Percentiles rank a stretch among this genome's conserved stretches.
Evolutionary conservation across 2,329 filamentous ascomycete species (phyloP).

Genomic region (Dactylellina parvicollis): DNA sequence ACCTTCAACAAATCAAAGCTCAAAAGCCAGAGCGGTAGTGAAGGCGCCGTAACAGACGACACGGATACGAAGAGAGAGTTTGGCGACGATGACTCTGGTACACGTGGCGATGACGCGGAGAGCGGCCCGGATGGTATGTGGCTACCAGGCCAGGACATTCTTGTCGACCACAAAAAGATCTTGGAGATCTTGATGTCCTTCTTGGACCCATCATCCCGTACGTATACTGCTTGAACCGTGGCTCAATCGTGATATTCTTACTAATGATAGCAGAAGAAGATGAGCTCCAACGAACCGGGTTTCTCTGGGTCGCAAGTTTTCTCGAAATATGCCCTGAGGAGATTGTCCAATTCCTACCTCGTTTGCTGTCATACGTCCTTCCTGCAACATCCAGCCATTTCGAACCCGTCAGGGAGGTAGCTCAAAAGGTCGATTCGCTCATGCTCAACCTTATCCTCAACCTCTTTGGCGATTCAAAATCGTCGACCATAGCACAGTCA

Average conservation of each 20-base stretch:
- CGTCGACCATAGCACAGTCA: background rate
- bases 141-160: conserved; percentile 96
- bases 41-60: conserved; percentile 66
- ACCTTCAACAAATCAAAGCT: conserved; percentile 74
- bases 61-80: conserved; percentile 64
- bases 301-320: conserved; percentile 95
- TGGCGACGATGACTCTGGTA: conserved; percentile 67
- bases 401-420: conserved; percentile 86
- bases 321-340: conserved; percentile 98
- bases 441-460: conserved; percentile 90
- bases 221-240: conserved; percentile 57
- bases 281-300: conserved; percentile 86
- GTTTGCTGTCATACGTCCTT: conserved; percentile 87
- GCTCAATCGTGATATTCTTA: conserved; percentile 2
- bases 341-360: conserved; percentile 92
- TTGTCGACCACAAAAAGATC: conserved; percentile 91
- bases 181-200: conserved; percentile 90
- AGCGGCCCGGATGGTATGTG: conserved; percentile 85
- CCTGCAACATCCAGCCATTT: conserved; percentile 93
- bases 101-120: conserved; percentile 68
- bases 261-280: conserved; percentile 71
- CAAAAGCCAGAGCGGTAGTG: conserved; percentile 75
- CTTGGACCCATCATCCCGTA: conserved; percentile 79
- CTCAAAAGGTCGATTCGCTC: conserved; percentile 86
- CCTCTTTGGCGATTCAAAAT: conserved; percentile 35